These are phyloP conservation scores for Globisporangium uncinulatum DNA, from an alignment of 352 stramenopile species.

Conservation along the genomic window DNA sequence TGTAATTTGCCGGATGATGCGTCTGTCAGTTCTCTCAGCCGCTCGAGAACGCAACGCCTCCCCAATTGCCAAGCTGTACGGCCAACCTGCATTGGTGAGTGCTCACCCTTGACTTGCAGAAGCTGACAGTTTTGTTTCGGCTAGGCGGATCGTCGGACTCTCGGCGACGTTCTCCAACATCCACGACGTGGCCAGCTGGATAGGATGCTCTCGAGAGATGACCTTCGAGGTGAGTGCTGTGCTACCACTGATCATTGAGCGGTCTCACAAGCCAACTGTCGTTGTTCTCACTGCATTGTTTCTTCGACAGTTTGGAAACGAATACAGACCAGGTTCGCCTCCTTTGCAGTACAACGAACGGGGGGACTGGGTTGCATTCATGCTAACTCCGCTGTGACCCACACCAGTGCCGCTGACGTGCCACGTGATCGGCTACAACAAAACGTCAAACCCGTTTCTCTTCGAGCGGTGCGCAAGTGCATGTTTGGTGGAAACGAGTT, in stretches of 20 bases:
- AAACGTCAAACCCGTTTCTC: slow-evolving; percentile 21
- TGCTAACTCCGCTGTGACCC: not conserved
- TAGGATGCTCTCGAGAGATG: slow-evolving; percentile 21
- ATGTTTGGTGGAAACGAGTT: not conserved
- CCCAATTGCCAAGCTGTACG: slow-evolving; percentile 23
- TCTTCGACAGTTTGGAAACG: slow-evolving; percentile 29
- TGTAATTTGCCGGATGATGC: slow-evolving; percentile 35
- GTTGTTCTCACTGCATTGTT: not conserved
- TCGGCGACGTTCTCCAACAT: slow-evolving; percentile 36
- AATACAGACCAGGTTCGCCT: slow-evolving; percentile 29
- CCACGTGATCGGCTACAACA: slow-evolving; percentile 24
- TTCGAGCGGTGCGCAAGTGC: slow-evolving; percentile 23
- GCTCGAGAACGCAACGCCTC: slow-evolving; percentile 1
- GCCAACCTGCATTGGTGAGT: not conserved
- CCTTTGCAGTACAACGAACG: not conserved
- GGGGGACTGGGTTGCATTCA: too few species aligned
- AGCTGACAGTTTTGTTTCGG: not conserved
- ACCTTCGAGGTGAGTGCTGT: slow-evolving; percentile 15
- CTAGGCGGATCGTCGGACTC: slow-evolving; percentile 28
- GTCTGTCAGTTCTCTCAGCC: slow-evolving; percentile 13
- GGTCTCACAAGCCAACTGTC: not conserved
- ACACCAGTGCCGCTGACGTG: slow-evolving; percentile 21
- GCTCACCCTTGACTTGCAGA: not conserved
- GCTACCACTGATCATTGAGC: not conserved
- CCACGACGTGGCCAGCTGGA: slow-evolving; percentile 23